Conservation (phyloP, 345 rosid species). For the Linum lewisii region DNA sequence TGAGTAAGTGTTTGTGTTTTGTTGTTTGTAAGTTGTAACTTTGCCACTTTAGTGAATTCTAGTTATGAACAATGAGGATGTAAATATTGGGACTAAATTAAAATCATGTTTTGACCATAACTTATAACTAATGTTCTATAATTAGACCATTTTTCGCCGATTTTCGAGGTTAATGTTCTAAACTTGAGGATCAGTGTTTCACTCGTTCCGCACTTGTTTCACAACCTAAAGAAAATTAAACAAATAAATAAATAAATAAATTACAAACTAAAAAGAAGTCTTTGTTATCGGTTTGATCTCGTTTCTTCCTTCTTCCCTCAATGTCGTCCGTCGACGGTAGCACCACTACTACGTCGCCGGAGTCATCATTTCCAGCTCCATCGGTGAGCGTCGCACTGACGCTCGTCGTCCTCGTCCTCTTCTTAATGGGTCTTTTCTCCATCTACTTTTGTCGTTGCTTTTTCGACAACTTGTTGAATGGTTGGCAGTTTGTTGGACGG, state of each 20-base stretch:
- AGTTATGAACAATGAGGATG: background rate
- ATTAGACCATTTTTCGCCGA: too few relatives aligned
- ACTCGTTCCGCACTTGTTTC: too few relatives aligned
- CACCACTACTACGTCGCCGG: background rate
- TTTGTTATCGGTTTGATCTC: constrained; percentile 26
- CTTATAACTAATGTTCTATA: too few relatives aligned
- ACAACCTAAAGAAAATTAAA: too few relatives aligned
- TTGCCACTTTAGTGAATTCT: background rate
- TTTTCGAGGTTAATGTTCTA: too few relatives aligned
- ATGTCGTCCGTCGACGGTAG: constrained; percentile 23
- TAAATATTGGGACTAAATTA: too few relatives aligned
- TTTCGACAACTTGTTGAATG: constrained; percentile 29
- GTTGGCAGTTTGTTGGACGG: constrained; percentile 30
- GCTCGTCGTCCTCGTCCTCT: constrained; percentile 42
- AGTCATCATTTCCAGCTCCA: constrained; percentile 21
- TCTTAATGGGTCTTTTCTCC: constrained; percentile 54
- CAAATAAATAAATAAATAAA: too few relatives aligned
- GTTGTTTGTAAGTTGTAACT: background rate
- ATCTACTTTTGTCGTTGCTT: constrained; percentile 55
- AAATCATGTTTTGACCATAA: too few relatives aligned
- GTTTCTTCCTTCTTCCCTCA: constrained; percentile 7
- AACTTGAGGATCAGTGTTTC: too few relatives aligned
- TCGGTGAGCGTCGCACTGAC: constrained; percentile 44
- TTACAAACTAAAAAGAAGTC: too few relatives aligned
- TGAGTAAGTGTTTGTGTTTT: background rate